Conservation (phyloP, 2,329 filamentous ascomycete genomes). For the Fusarium keratoplasticum region DNA sequence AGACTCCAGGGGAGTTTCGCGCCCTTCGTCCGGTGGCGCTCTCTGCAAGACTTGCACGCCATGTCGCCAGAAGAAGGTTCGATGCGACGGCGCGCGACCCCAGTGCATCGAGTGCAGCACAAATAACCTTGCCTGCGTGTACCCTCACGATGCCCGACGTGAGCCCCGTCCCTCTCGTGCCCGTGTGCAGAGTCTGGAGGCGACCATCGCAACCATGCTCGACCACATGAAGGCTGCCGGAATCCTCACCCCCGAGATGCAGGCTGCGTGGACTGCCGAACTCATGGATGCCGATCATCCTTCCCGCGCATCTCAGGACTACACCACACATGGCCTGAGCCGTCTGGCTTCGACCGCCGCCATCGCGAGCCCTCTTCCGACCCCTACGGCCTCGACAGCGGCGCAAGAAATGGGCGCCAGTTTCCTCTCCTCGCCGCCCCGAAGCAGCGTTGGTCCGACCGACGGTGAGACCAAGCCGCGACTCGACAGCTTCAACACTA, state of each 20-base stretch:
- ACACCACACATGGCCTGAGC: constrained; percentile 43
- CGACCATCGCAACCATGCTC: constrained; percentile 45
- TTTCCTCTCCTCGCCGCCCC: constrained; percentile 44
- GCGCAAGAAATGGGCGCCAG: constrained; percentile 44
- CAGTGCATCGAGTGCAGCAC: constrained; percentile 48
- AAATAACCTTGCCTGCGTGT: constrained; percentile 45
- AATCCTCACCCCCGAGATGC: constrained; percentile 43
- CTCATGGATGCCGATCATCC: constrained; percentile 41
- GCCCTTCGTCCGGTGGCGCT: constrained; percentile 37
- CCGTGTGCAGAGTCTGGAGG: constrained; percentile 47
- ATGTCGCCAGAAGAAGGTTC: constrained; percentile 52
- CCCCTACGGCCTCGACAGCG: constrained; percentile 39
- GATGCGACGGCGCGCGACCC: constrained; percentile 49
- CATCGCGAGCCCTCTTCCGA: constrained; percentile 45
- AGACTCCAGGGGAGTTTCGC: constrained; percentile 36
- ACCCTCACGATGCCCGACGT: constrained; percentile 50
- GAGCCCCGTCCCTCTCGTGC: constrained; percentile 48
- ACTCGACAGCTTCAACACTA: constrained; percentile 40
- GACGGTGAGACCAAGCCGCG: constrained; percentile 42
- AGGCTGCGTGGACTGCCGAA: constrained; percentile 43
- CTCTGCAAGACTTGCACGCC: constrained; percentile 51
- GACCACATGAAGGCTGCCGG: constrained; percentile 51
- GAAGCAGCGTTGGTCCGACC: constrained; percentile 43
- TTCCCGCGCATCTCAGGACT: constrained; percentile 37
- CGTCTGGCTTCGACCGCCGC: constrained; percentile 46